Evolutionary conservation across 805 yeast species (phyloP).

Genomic region (Saccharomycopsis oosterbeekiorum): DNA sequence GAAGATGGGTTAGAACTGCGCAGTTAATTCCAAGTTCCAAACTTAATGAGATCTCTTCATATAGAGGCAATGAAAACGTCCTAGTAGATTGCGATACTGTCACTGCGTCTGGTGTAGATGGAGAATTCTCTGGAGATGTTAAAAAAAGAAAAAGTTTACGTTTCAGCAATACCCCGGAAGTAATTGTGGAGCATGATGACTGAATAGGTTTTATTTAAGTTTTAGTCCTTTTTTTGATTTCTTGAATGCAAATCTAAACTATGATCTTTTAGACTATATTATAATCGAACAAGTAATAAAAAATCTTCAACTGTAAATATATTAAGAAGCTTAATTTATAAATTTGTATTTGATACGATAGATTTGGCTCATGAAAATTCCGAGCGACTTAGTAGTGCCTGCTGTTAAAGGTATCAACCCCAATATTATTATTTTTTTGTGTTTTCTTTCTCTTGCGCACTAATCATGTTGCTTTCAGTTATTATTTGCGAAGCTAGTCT

Average conservation of each 20-base stretch:
- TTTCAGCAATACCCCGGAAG: neutral
- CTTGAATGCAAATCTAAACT: no score
- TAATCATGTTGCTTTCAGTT: neutral
- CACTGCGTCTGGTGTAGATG: neutral
- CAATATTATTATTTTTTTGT: neutral
- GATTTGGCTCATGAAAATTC: no score
- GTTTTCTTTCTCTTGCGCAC: neutral
- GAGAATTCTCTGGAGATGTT: neutral
- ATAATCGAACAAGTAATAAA: no score
- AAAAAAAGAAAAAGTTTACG: neutral
- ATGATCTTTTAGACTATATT: no score
- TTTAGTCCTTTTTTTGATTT: no score
- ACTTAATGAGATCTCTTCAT: neutral
- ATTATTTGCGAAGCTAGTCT: neutral
- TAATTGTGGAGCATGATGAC: neutral
- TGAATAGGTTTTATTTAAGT: neutral
- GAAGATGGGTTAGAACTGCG: conserved; percentile 95
- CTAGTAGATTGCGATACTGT: neutral
- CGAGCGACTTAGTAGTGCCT: no score
- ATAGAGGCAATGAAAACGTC: neutral
- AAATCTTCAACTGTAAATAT: no score
- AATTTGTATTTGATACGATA: neutral
- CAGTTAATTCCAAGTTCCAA: conserved; percentile 46
- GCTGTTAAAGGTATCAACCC: no score
- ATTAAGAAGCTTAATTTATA: neutral